These are phyloP conservation scores for Bipolaris victoriae DNA, from an alignment of 2,329 filamentous ascomycete genomes.

Conservation along the genomic window DNA sequence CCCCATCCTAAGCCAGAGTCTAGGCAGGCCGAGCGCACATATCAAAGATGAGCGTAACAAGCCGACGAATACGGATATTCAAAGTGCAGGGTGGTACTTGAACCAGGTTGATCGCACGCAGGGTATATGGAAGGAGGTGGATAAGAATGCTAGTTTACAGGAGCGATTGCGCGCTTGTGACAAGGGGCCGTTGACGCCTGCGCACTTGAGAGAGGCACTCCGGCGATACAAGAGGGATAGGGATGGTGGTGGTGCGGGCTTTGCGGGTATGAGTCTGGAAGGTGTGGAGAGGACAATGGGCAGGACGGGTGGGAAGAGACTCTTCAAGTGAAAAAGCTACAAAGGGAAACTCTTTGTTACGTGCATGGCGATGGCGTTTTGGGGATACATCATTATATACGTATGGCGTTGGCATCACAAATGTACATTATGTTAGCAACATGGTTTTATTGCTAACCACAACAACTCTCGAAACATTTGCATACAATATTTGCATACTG, in stretches of 20 bases:
- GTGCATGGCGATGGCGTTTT: constrained; percentile 24
- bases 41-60: constrained; percentile 36
- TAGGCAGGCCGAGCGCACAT: constrained; percentile 40
- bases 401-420: not conserved
- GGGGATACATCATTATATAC: not conserved
- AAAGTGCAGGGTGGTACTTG: constrained; percentile 31
- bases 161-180: constrained; percentile 45
- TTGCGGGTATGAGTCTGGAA: constrained; percentile 57
- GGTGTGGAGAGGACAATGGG: constrained; percentile 54
- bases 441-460: not conserved
- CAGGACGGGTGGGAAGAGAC: constrained; percentile 53
- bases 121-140: constrained; percentile 38
- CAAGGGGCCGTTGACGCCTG: constrained; percentile 69
- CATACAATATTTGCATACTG: not conserved
- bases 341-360: not conserved
- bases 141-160: constrained; percentile 29
- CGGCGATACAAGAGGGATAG: constrained; percentile 68
- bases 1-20: constrained; percentile 32
- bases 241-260: constrained; percentile 66
- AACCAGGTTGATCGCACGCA: constrained; percentile 32
- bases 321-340: constrained; percentile 50
- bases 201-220: constrained; percentile 76
- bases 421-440: not conserved
- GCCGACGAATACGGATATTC: constrained; percentile 38
- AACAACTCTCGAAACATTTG: not conserved